These are phyloP conservation scores for Ustilago cynodontis DNA, from an alignment of 1,284 basidiomycete species.

Conservation along the genomic window DNA sequence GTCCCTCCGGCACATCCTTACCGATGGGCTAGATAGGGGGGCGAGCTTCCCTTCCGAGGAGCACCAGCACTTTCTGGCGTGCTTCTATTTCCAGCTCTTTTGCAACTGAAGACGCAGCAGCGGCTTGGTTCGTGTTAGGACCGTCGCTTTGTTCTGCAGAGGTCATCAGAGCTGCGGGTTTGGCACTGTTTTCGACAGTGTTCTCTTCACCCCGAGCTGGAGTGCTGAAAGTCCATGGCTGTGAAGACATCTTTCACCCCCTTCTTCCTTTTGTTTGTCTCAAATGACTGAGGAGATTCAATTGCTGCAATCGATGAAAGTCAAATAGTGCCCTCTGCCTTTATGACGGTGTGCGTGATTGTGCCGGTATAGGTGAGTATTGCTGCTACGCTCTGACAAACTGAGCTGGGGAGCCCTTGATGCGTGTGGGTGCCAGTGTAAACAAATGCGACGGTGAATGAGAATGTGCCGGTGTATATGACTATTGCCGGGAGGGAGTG, in stretches of 20 bases:
- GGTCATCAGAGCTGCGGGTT: constrained; percentile 29
- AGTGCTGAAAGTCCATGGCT: constrained; percentile 33
- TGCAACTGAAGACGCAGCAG: constrained; percentile 43
- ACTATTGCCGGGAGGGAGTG: too few relatives aligned
- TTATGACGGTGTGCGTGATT: too few relatives aligned
- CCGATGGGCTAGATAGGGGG: constrained; percentile 13
- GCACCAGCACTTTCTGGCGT: constrained; percentile 33
- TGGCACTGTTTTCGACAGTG: constrained; percentile 5
- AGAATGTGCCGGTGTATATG: too few relatives aligned
- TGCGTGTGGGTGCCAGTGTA: too few relatives aligned
- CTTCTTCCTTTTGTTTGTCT: neutral
- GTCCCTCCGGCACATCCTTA: constrained; percentile 10
- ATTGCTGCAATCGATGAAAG: neutral
- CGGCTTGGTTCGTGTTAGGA: constrained; percentile 17
- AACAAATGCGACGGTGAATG: too few relatives aligned
- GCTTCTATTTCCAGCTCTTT: constrained; percentile 14
- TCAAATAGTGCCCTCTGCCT: too few relatives aligned
- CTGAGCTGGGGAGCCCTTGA: too few relatives aligned
- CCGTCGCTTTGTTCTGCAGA: constrained; percentile 38
- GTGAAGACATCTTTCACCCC: constrained; percentile 38
- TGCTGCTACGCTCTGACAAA: too few relatives aligned
- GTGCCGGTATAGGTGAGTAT: too few relatives aligned
- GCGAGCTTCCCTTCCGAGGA: constrained; percentile 24
- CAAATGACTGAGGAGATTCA: neutral
- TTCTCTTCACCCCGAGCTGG: constrained; percentile 15